Evolutionary conservation across 352 stramenopile species (phyloP).

Genomic region (Globisporangium spiculum): DNA sequence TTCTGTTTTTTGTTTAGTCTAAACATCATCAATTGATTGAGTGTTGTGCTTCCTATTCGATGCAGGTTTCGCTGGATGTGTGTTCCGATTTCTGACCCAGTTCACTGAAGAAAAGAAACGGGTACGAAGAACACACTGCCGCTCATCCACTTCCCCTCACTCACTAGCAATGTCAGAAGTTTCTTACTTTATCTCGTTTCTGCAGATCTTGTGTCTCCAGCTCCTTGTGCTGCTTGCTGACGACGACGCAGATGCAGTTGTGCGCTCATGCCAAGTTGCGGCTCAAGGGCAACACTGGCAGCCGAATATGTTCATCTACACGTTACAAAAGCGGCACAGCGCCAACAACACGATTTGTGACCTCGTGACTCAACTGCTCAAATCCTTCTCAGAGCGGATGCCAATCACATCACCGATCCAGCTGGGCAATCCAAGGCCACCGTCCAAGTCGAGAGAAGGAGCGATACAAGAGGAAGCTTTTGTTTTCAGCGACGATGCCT

Average conservation of each 20-base stretch:
- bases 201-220: constrained; percentile 50
- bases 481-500: constrained; percentile 4
- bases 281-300: constrained; percentile 68
- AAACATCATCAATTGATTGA: not conserved
- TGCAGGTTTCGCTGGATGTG: constrained; percentile 51
- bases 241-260: constrained; percentile 44
- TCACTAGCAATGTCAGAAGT: not conserved
- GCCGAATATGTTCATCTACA: constrained; percentile 80
- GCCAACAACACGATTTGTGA: constrained; percentile 45
- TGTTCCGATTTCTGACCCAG: constrained; percentile 53
- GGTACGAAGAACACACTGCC: constrained; percentile 24
- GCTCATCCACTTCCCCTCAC: not conserved
- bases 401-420: constrained; percentile 52
- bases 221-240: constrained; percentile 57
- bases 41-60: not conserved
- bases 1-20: not conserved
- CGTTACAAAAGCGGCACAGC: constrained; percentile 64
- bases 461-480: constrained; percentile 10
- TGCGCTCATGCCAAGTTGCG: constrained; percentile 55
- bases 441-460: not conserved
- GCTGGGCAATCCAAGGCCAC: constrained; percentile 23
- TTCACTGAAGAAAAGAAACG: constrained; percentile 56
- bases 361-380: constrained; percentile 38
- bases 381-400: constrained; percentile 48
- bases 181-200: constrained; percentile 1